Evolutionary conservation across 768 basidiomycete genomes (phyloP).

Genomic region (Leccinum sublutescens): DNA sequence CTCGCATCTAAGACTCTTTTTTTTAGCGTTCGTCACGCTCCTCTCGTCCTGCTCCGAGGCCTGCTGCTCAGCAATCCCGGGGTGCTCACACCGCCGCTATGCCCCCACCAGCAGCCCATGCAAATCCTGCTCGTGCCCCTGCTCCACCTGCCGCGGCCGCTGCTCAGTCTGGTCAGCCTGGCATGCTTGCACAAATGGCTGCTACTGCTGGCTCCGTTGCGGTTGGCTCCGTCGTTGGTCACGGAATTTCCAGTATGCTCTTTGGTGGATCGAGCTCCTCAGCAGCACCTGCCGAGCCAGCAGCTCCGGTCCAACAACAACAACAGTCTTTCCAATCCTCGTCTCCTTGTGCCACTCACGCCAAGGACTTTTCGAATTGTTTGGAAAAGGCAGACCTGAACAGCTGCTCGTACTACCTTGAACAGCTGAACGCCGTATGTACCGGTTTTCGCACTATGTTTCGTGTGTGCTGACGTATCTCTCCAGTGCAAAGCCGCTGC

Average conservation of each 20-base stretch:
- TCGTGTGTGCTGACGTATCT: conserved; percentile 9
- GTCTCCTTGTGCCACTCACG: conserved; percentile 70
- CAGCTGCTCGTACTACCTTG: conserved; percentile 84
- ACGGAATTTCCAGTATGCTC: conserved; percentile 87
- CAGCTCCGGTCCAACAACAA: conserved; percentile 47
- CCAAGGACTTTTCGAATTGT: conserved; percentile 87
- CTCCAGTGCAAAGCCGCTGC: conserved; percentile 75
- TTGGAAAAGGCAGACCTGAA: conserved; percentile 77
- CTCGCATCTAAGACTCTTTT: background rate
- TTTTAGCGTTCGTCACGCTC: conserved; percentile 75
- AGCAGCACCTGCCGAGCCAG: conserved; percentile 42
- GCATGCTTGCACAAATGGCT: conserved; percentile 82
- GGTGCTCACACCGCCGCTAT: conserved; percentile 51
- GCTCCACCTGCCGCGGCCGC: conserved; percentile 35
- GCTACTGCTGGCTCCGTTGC: conserved; percentile 90
- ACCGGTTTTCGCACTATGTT: background rate
- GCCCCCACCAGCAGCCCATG: conserved; percentile 29
- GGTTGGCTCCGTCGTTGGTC: conserved; percentile 82
- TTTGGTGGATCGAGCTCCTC: conserved; percentile 64
- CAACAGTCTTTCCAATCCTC: conserved; percentile 38
- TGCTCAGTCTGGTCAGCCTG: conserved; percentile 53
- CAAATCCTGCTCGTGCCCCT: conserved; percentile 22
- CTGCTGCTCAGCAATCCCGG: conserved; percentile 48
- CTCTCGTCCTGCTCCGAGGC: conserved; percentile 56
- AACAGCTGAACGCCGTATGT: conserved; percentile 84